Evolutionary conservation across 345 rosid species (phyloP), one percentile per base, ranked within the genome.

Genomic region (Salix viminalis): DNA sequence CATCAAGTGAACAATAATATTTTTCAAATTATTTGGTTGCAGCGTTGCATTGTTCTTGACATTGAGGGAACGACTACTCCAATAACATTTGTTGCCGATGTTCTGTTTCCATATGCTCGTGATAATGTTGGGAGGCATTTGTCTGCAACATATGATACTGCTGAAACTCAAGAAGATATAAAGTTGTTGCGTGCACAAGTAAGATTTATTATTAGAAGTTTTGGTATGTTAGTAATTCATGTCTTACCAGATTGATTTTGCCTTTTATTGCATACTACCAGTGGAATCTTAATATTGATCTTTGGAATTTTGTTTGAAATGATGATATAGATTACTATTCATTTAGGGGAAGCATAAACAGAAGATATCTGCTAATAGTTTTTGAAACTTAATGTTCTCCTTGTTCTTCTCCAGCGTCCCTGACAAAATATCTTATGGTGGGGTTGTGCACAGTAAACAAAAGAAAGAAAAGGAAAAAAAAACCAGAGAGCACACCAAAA

Each of bases 51-150:
- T 84, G 90, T 96, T 80, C 98, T 96, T 56, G 99, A 94, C 85
- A 94, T 94, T 46, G 99, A 94, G 87, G 99, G 99, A 79, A 96
- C 97, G 76, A 94, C 99, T 2, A 92, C 98, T 16, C 98, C 98
- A 56, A 96, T 96, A 84, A 87, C 97, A 37, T 96, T 92, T 79
- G 99, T 94, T 79, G 81, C 88, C 7, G 98, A 96, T 73, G 90
- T 96, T 72, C 96, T 94, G 74, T 94, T 91, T 86, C 98, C 98
- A 3, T 96, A 90, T 88, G 97, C 98, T 72, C 87, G 89, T 81
- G 89, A 90, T 72, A 94, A 91, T 77, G 97, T 94, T 74, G 95
- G 88, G 66, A 96, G 87, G 88, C 96, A 92, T 86, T 82, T 96
- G 81, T 84, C 76, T 72, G 86, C 83, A 54, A 92, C 94, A 70